phyloP scores from a whole-genome alignment of 2,329 filamentous ascomycete genomes.

The Escovopsis sp. region DNA sequence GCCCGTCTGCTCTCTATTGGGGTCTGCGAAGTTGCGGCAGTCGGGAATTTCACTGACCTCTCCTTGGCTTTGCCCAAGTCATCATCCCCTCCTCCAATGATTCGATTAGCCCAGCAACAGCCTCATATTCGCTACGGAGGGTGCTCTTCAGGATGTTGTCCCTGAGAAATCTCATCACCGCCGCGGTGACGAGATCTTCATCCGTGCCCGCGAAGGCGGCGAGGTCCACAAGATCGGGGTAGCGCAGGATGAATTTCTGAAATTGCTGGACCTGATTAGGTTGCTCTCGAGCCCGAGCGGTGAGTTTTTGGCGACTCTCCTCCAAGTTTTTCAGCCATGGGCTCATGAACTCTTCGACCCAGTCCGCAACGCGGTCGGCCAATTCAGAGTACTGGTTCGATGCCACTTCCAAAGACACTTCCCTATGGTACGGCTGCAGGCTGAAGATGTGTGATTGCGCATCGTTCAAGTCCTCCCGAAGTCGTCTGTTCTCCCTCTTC shows the following conservation, averaged over 20 bases:
- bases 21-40: too few species aligned
- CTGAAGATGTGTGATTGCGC: constrained; percentile 25
- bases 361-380: constrained; percentile 18
- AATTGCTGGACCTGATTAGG: constrained; percentile 13
- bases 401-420: constrained; percentile 21
- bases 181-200: constrained; percentile 19
- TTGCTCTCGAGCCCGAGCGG: constrained; percentile 10
- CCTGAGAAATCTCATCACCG: constrained; percentile 20
- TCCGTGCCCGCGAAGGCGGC: constrained; percentile 21
- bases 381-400: constrained; percentile 21
- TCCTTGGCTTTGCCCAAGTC: constrained; percentile 19
- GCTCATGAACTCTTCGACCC: constrained; percentile 20
- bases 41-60: constrained; percentile 15
- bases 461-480: constrained; percentile 19
- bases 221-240: constrained; percentile 18
- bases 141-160: constrained; percentile 20
- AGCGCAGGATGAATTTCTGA: constrained; percentile 11
- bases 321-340: constrained; percentile 15
- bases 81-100: constrained; percentile 21
- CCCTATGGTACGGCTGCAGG: constrained; percentile 24
- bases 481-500: constrained; percentile 12
- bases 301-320: constrained; percentile 11
- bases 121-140: constrained; percentile 13
- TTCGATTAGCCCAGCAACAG: constrained; percentile 14
- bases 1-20: too few species aligned